These are phyloP conservation scores for Lenzites betulinus DNA, from an alignment of 768 basidiomycete species.

Conservation along the genomic window DNA sequence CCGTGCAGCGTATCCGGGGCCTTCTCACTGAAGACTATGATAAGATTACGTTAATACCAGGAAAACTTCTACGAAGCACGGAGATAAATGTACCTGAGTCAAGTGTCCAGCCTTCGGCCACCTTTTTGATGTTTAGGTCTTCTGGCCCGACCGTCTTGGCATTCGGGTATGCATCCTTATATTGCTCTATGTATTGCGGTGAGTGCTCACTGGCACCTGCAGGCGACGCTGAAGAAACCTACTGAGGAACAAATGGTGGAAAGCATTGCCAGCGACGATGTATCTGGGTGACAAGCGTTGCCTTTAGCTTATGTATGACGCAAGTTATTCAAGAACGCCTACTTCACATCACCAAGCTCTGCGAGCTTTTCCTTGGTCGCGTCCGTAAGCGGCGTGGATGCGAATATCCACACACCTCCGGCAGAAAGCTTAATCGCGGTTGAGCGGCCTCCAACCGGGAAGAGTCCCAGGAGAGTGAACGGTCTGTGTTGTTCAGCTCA, in stretches of 20 bases:
- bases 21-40: conserved; percentile 10
- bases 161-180: conserved; percentile 59
- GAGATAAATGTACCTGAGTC: conserved; percentile 50
- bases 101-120: conserved; percentile 50
- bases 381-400: conserved; percentile 64
- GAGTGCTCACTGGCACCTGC: conserved; percentile 25
- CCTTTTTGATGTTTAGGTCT: conserved; percentile 48
- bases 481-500: conserved; percentile 41
- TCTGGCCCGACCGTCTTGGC: conserved; percentile 70
- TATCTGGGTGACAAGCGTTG: conserved; percentile 38
- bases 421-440: conserved; percentile 69
- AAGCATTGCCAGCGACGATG: conserved; percentile 52
- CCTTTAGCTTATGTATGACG: not conserved
- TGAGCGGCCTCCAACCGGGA: conserved; percentile 76
- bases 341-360: conserved; percentile 66
- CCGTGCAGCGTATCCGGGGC: conserved; percentile 59
- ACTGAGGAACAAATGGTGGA: conserved; percentile 59
- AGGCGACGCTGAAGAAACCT: conserved; percentile 7
- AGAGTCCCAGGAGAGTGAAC: conserved; percentile 59
- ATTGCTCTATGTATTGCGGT: conserved; percentile 24
- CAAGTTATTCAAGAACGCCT: conserved; percentile 16
- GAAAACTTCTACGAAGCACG: too few relatives aligned
- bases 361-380: conserved; percentile 62
- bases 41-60: not conserved
- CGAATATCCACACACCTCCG: conserved; percentile 74